Evolutionary conservation across 2,329 filamentous ascomycete species (phyloP), one percentile per base, ranked within the genome.

Genomic region (Talaromyces funiculosus): DNA sequence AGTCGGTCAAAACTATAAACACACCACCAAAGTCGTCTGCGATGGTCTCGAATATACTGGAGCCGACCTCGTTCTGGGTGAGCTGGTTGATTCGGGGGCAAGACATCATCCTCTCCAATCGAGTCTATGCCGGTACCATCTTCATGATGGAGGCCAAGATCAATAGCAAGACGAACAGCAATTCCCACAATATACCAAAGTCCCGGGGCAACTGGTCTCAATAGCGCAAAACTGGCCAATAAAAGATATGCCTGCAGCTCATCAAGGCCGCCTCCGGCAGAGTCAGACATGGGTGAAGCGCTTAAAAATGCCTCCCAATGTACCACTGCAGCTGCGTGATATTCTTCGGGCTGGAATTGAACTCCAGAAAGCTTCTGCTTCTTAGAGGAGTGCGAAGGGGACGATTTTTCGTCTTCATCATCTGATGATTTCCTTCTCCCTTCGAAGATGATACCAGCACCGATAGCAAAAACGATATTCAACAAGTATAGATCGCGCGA

Each of bases 141-240:
- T 73, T 97, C 94, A 66, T 93, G 92, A 73, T 97, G 92, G 29
- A 97, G 79, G 9, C 94, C 94, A 1, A 97, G 81, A 72, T 97
- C 94, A 22, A 97, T 89, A 6, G 91, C 93, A 57, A 97, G 77
- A 38, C 94, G 87, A 62, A 96, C 89, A 5, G 93, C 93, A 45
- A 97, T 92, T 10, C 94, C 94, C 62, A 95, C 90, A 63, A 97
- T 97, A 75, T 97, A 97, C 93, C 93, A 97, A 47, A 97, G 78
- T 14, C 94, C 94, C 0, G 93, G 93, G 1, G 93, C 91, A 22
- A 97, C 92, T 1, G 94, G 94, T 59, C 93, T 84, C 64, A 97
- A 81, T 53, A 99, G 80, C 7, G 93, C 93, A 80, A 97, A 96
- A 59, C 92, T 92, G 47, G 93, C 92, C 49, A 97, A 81, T 43